Percentiles rank a stretch among this genome's conserved stretches.
phyloP scores from a whole-genome alignment of 805 yeast species.

The Candida gorgasii region DNA sequence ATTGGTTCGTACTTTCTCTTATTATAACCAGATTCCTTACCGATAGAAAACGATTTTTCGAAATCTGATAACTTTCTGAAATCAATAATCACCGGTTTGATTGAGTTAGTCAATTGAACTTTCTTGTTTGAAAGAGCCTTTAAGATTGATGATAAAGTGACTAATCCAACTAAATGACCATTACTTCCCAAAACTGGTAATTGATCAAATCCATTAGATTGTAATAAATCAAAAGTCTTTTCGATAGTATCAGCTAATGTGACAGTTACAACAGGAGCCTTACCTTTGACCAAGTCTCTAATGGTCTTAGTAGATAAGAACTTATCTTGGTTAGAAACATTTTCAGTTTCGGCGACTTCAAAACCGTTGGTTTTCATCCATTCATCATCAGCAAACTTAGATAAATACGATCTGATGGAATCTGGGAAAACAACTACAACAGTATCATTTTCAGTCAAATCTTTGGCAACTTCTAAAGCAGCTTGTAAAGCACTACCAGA shows the following conservation, averaged over 20 bases:
- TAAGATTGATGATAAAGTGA: slow-evolving; percentile 72
- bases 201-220: slow-evolving; percentile 80
- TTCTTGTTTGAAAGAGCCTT: slow-evolving; percentile 64
- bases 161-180: slow-evolving; percentile 70
- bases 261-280: slow-evolving; percentile 81
- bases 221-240: slow-evolving; percentile 67
- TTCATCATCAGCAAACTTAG: slow-evolving; percentile 87
- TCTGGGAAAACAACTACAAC: slow-evolving; percentile 86
- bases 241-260: slow-evolving; percentile 57
- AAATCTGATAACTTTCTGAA: slow-evolving; percentile 71
- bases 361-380: slow-evolving; percentile 84
- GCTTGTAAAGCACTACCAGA: slow-evolving; percentile 85
- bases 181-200: slow-evolving; percentile 67
- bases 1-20: slow-evolving; percentile 69
- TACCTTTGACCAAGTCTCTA: slow-evolving; percentile 57
- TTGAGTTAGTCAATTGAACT: slow-evolving; percentile 55
- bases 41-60: slow-evolving; percentile 62
- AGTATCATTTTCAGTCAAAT: slow-evolving; percentile 68
- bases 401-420: slow-evolving; percentile 80
- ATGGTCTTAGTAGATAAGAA: slow-evolving; percentile 50
- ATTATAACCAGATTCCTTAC: slow-evolving; percentile 54
- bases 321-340: slow-evolving; percentile 43
- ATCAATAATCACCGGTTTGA: slow-evolving; percentile 64
- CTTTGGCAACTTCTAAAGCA: slow-evolving; percentile 66
- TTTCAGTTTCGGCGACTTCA: slow-evolving; percentile 50